phyloP scores from a whole-genome alignment of 805 yeast genomes.

The Starmerella khaoyaiensis region DNA sequence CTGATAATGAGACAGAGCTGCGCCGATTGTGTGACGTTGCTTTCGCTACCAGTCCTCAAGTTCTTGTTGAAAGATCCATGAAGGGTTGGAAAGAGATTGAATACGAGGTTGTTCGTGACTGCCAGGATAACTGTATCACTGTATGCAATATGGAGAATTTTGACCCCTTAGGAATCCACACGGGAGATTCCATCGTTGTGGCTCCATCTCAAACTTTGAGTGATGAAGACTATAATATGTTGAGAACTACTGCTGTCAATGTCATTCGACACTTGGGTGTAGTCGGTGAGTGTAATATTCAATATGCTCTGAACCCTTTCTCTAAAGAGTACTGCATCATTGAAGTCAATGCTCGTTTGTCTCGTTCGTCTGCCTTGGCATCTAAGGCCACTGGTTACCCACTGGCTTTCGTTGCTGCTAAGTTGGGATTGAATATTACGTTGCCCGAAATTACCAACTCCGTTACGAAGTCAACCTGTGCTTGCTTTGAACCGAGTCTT shows the following conservation, averaged over 20 bases:
- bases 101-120: conserved; percentile 97
- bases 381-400: conserved; percentile 99
- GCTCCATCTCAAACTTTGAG: conserved; percentile 97
- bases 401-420: conserved; percentile 95
- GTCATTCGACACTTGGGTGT: conserved; percentile 96
- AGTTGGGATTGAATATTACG: conserved; percentile 84
- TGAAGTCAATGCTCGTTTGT: conserved; percentile 94
- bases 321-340: conserved; percentile 92
- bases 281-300: conserved; percentile 98
- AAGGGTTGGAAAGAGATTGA: conserved; percentile 99
- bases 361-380: conserved; percentile 97
- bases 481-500: conserved; percentile 93
- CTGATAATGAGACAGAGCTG: conserved; percentile 73
- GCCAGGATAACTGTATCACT: conserved; percentile 92
- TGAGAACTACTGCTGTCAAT: conserved; percentile 93
- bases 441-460: conserved; percentile 83
- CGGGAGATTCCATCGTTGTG: conserved; percentile 97
- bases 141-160: conserved; percentile 99
- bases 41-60: conserved; percentile 92
- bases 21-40: conserved; percentile 78
- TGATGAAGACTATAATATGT: conserved; percentile 95
- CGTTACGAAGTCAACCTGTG: conserved; percentile 86
- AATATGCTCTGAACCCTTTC: conserved; percentile 87
- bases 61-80: conserved; percentile 88
- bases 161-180: conserved; percentile 95